Evolutionary conservation across 2,329 filamentous ascomycete species (phyloP), one percentile per base, ranked within the genome.

Genomic region (Fusarium tanahbumbuense): DNA sequence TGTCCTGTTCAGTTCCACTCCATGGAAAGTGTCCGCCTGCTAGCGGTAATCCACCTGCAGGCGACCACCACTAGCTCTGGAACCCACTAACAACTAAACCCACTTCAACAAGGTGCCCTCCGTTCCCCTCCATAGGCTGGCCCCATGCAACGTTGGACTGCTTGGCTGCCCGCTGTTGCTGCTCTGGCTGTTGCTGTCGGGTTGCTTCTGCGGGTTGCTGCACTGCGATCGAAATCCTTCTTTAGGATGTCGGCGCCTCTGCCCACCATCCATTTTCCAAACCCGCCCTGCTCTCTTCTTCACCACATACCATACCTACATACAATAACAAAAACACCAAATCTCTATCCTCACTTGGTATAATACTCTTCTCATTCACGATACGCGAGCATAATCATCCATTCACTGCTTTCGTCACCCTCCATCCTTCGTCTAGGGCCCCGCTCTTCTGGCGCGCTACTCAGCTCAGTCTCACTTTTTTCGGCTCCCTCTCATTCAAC

Each of bases 131-230:
- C 67, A 49, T 52, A 47, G 58, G 32, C n/a, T 34, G 47, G 47
- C 47, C 47, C 56, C 59, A 75, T 76, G 74, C 73, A 76, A 76
- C 74, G 74, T 76, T 76, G 66, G 63, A 75, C 72, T 75, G 68
- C 60, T 56, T 70, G 61, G 56, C 59, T 61, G 45, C 34, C 34
- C 34, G 34, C 34, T 37, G 18, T 37, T 37, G 30, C 30, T 32
- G 30, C 30, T 32, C 30, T 27, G 37, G 34, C 49, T 52, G 32
- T 41, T 42, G 48, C 32, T 52, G 47, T 32, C 34, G 30, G 34
- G 18, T 37, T 18, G 18, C 34, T 37, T 37, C 30, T 34, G 41
- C 15, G 20, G 15, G 20, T 16, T 44, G 41, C 27, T 50, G 34
- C 32, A 25, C 49, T 52, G 49, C 48, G 52, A 60, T 47, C 56